These are phyloP conservation scores for Heritiera littoralis DNA, from an alignment of 345 rosid species.

Conservation along the genomic window DNA sequence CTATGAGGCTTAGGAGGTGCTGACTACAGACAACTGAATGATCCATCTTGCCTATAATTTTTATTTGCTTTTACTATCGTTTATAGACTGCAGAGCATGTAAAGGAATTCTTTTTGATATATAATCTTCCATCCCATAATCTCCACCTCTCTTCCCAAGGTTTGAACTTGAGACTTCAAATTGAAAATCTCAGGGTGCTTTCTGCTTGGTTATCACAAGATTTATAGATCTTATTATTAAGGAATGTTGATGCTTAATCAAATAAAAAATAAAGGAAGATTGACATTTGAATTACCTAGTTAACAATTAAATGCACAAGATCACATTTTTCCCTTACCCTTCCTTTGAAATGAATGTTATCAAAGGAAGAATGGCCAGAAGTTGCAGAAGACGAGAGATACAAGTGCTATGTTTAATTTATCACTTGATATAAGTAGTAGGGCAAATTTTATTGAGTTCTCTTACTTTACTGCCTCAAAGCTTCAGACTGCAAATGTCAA, in stretches of 20 bases:
- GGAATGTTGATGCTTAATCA: neutral
- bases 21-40: neutral
- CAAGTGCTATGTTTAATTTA: neutral
- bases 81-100: neutral
- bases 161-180: neutral
- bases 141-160: neutral
- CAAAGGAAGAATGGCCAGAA: neutral
- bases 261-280: neutral
- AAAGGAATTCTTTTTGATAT: neutral
- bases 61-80: neutral
- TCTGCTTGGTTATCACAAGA: neutral
- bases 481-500: neutral
- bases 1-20: neutral
- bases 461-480: neutral
- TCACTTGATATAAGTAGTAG: neutral
- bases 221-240: neutral
- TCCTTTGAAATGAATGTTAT: neutral
- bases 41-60: slow-evolving; percentile 7
- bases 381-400: neutral
- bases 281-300: neutral
- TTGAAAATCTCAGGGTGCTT: neutral
- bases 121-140: neutral
- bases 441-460: neutral
- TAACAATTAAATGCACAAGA: neutral
- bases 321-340: neutral